These are phyloP conservation scores for Dendrobium nobile DNA, from an alignment of 106 monocot genomes.

Conservation along the genomic window DNA sequence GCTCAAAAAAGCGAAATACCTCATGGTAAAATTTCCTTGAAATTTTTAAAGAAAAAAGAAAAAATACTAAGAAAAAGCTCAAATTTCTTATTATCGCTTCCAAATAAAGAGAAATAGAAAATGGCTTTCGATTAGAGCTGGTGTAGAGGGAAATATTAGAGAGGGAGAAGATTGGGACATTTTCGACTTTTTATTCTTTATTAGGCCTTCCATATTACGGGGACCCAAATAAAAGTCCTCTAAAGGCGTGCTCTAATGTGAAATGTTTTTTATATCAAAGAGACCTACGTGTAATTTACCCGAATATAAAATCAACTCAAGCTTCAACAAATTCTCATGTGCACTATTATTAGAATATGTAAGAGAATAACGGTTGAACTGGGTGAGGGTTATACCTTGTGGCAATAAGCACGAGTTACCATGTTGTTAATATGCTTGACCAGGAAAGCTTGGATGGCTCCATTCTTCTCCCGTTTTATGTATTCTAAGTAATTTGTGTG, in stretches of 20 bases:
- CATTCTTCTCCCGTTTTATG: constrained; percentile 95
- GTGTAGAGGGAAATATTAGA: too few species aligned
- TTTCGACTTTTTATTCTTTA: neutral
- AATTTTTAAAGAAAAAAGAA: too few species aligned
- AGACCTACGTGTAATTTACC: neutral
- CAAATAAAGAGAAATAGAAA: too few species aligned
- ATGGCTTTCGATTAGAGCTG: too few species aligned
- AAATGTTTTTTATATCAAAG: neutral
- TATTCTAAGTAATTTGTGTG: constrained; percentile 99
- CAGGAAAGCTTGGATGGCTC: constrained; percentile 85
- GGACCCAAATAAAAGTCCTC: neutral
- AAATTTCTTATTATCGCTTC: too few species aligned
- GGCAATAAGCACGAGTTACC: constrained; percentile 81
- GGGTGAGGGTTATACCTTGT: constrained; percentile 53
- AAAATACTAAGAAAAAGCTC: too few species aligned
- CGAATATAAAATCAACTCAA: neutral
- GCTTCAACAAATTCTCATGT: neutral
- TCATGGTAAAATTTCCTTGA: too few species aligned
- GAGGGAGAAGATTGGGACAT: neutral
- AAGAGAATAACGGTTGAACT: neutral
- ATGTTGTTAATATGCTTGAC: constrained; percentile 95
- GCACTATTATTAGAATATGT: neutral
- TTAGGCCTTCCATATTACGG: neutral
- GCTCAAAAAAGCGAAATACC: too few species aligned
- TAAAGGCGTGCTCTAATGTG: neutral